Percentiles rank a stretch among this genome's conserved stretches.
phyloP scores from a whole-genome alignment of 805 yeast species.

The Schizosaccharomyces osmophilus region DNA sequence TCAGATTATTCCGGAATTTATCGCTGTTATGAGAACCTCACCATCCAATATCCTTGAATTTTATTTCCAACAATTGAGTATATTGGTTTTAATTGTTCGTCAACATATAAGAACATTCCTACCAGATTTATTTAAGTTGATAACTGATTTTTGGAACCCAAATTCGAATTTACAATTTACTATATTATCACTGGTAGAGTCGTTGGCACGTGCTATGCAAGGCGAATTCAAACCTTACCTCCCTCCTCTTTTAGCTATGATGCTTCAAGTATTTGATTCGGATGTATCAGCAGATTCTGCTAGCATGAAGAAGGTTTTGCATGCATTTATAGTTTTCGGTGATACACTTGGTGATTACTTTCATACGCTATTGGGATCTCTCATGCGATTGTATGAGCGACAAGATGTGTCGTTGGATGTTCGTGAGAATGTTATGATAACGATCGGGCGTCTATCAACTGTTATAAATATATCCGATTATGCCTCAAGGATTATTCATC shows the following conservation, averaged over 20 bases:
- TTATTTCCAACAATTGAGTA: slow-evolving; percentile 69
- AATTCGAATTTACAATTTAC: slow-evolving; percentile 45
- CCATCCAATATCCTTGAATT: slow-evolving; percentile 52
- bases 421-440: slow-evolving; percentile 49
- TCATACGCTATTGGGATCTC: slow-evolving; percentile 66
- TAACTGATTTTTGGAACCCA: slow-evolving; percentile 43
- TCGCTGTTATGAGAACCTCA: slow-evolving; percentile 61
- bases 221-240: slow-evolving; percentile 76
- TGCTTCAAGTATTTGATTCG: slow-evolving; percentile 52
- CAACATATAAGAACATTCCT: slow-evolving; percentile 74
- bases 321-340: slow-evolving; percentile 69
- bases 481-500: slow-evolving; percentile 77
- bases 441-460: slow-evolving; percentile 59
- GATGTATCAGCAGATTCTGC: slow-evolving; percentile 29
- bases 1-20: slow-evolving; percentile 68
- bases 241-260: slow-evolving; percentile 49
- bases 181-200: slow-evolving; percentile 56
- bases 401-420: slow-evolving; percentile 29
- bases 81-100: slow-evolving; percentile 55
- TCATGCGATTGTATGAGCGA: slow-evolving; percentile 57
- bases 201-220: slow-evolving; percentile 62
- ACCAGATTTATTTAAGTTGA: slow-evolving; percentile 44
- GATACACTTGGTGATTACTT: slow-evolving; percentile 68
- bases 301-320: slow-evolving; percentile 34
- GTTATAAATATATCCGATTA: slow-evolving; percentile 54